Evolutionary conservation across 73 alveolate genomes (phyloP), one percentile per base, ranked within the genome.

Genomic region (Paramecium biaurelia): DNA sequence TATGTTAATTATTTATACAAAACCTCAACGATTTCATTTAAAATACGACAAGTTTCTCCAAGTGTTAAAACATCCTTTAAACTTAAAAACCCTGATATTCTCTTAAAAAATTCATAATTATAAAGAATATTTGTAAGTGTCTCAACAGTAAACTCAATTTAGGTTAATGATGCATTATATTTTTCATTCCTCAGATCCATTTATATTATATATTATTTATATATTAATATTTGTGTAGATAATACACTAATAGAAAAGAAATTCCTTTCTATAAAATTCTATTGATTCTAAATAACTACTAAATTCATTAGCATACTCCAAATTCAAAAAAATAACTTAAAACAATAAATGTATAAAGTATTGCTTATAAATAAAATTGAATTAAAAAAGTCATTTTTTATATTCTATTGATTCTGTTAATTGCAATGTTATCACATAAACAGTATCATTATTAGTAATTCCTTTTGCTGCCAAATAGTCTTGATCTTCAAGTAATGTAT

Each of bases 371-470:
- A 38, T 38, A 38, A 38, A 38, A 38, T 38, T 38, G 47, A 7
- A 38, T 38, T 12, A 38, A 38, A 38, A 38, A 38, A 7, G 3
- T 38, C 47, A 38, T 38, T 37, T n/a, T 41, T 30, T 32, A 21
- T 35, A 74, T 9, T 34, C 37, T 14, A 74, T 74, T 45, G 34
- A 35, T 20, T 74, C 87, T 28, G 63, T 74, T 23, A 74, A 32
- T 74, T 74, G 23, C 6, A 68, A 74, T 74, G 87, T 74, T 10
- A 74, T 74, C 7, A 74, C 87, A 74, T 74, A 68, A 10, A 74
- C 87, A 34, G 87, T 74, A 37, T 74, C 87, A 14, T 11, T 3
- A 45, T 45, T 53, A 10, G 56, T 4, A 1, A 79, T 41, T 21
- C 76, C 37, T 37, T 32, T 32, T 14, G 8, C 12, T 5, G 3